Conservation (phyloP, 2,329 filamentous ascomycete genomes). For the Exutisphaerella laricina region DNA sequence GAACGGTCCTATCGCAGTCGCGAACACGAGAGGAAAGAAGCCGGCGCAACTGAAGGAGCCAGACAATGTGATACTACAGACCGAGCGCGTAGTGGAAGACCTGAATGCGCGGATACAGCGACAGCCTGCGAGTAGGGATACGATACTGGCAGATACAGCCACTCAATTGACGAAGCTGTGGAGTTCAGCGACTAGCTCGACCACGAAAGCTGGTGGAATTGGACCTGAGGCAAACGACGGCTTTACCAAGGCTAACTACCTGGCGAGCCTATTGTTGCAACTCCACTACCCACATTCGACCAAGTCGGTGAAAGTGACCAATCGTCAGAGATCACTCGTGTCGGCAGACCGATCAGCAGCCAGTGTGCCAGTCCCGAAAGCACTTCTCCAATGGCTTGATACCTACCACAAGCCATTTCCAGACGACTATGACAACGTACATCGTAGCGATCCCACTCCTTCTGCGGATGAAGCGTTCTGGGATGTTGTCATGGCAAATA, state of each 20-base stretch:
- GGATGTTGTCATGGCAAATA: slow-evolving; percentile 69
- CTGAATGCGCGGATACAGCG: slow-evolving; percentile 33
- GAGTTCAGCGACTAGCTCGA: slow-evolving; percentile 20
- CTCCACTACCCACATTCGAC: slow-evolving; percentile 62
- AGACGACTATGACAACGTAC: slow-evolving; percentile 61
- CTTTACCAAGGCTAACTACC: slow-evolving; percentile 67
- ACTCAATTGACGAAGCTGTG: slow-evolving; percentile 28
- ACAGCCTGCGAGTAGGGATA: slow-evolving; percentile 19
- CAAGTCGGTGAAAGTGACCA: slow-evolving; percentile 18
- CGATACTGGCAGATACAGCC: slow-evolving; percentile 21
- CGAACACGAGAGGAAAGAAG: slow-evolving; percentile 50
- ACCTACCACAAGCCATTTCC: slow-evolving; percentile 67
- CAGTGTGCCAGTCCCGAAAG: slow-evolving; percentile 54
- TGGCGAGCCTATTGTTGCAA: slow-evolving; percentile 71
- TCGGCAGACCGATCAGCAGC: slow-evolving; percentile 35
- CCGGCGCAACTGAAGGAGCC: slow-evolving; percentile 61
- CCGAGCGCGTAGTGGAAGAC: slow-evolving; percentile 60
- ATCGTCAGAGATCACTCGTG: slow-evolving; percentile 11
- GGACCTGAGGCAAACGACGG: slow-evolving; percentile 49
- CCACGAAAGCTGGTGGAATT: slow-evolving; percentile 30
- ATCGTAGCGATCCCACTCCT: slow-evolving; percentile 62
- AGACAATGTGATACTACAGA: slow-evolving; percentile 65
- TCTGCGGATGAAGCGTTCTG: slow-evolving; percentile 75
- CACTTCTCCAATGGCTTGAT: slow-evolving; percentile 78
- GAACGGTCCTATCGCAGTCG: slow-evolving; percentile 58